Conservation (phyloP, 1,284 basidiomycete genomes). For the Trichosporon sp. region DNA sequence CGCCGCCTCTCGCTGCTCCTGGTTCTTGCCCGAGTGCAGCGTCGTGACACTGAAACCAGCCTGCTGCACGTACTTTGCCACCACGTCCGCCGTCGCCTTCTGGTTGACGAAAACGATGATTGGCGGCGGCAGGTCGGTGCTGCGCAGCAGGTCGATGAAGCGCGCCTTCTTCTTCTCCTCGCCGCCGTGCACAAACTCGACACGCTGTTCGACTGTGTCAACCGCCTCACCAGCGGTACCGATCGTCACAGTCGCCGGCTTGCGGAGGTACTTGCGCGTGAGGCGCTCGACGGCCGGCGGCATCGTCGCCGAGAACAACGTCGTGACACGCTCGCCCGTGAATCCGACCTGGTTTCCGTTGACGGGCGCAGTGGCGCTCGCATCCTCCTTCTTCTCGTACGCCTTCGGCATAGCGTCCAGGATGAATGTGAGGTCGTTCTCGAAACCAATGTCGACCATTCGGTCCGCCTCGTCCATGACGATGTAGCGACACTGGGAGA, state of each 20-base stretch:
- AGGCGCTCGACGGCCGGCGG: slow-evolving; percentile 92
- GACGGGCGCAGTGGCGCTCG: slow-evolving; percentile 65
- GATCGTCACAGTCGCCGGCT: slow-evolving; percentile 93
- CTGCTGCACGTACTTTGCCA: slow-evolving; percentile 85
- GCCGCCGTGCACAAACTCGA: slow-evolving; percentile 80
- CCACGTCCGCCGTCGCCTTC: slow-evolving; percentile 97
- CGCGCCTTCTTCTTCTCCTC: slow-evolving; percentile 89
- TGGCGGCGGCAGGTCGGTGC: slow-evolving; percentile 75
- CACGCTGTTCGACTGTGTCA: slow-evolving; percentile 93
- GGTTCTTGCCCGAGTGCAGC: slow-evolving; percentile 94
- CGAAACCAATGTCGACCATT: slow-evolving; percentile 98
- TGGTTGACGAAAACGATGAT: slow-evolving; percentile 99
- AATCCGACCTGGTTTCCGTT: slow-evolving; percentile 16
- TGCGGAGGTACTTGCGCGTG: slow-evolving; percentile 87
- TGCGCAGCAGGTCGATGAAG: slow-evolving; percentile 87
- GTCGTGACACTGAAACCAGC: slow-evolving; percentile 81
- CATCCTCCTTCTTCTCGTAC: slow-evolving; percentile 70
- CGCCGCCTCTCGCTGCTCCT: slow-evolving; percentile 92
- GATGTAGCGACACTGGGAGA: slow-evolving; percentile 94
- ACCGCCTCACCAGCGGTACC: slow-evolving; percentile 97
- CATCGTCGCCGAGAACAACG: slow-evolving; percentile 98
- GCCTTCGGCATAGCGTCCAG: slow-evolving; percentile 86
- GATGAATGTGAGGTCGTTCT: slow-evolving; percentile 90
- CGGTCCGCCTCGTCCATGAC: slow-evolving; percentile 99
- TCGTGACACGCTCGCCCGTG: slow-evolving; percentile 80